Base-by-base conservation (phyloP, 192 early-diverging fungal genomes). In the Coemansia sp. region DNA sequence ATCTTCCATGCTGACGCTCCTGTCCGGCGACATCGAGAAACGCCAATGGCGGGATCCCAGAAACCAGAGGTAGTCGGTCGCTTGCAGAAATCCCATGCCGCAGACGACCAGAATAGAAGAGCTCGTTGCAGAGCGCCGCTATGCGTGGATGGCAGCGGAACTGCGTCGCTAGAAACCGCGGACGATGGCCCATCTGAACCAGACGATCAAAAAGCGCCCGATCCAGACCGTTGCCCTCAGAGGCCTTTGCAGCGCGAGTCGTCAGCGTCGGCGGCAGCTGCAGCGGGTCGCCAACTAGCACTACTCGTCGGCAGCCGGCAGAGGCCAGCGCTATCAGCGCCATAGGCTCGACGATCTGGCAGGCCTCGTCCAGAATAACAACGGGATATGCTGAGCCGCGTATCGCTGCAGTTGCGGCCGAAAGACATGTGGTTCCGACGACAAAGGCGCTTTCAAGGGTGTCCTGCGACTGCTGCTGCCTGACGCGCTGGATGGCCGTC, bases 301-400 rank as follows among this genome's bases (percentile, higher is more conserved):
- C 78, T 10, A 89, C 59, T 16, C 85, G 71, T 20, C 82, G 73
- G 28, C 83, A 83, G 4, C 72, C 56, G 20, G 91, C 88, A 22
- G 84, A 73, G 16, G 79, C 68, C 49, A 96, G 64, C 0, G 94
- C 93, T 0, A 97, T 83, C 65, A 97, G 74, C 0, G 89, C 87
- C 83, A 97, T 84, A 0, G 95, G 91, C 64, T 97, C 95, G 30
- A 90, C 86, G 51, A 96, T 85, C 71, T 97, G 91, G 30, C 86
- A 89, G 6, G 87, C 87, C 67, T 97, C 95, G 64, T 97, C 95
- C 14, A 97, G 73, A 16, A 97, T 85, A 5, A 93, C 82, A 7
- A 95, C 70, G 1, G 90, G 85, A 58, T 87, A 85, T 3, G 67
- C 35, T 9, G 71, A 64, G 2, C 77, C 66, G 32, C 85, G 82